Conservation (phyloP, 129 eudicot genomes). For the Helianthus tuberosus region DNA sequence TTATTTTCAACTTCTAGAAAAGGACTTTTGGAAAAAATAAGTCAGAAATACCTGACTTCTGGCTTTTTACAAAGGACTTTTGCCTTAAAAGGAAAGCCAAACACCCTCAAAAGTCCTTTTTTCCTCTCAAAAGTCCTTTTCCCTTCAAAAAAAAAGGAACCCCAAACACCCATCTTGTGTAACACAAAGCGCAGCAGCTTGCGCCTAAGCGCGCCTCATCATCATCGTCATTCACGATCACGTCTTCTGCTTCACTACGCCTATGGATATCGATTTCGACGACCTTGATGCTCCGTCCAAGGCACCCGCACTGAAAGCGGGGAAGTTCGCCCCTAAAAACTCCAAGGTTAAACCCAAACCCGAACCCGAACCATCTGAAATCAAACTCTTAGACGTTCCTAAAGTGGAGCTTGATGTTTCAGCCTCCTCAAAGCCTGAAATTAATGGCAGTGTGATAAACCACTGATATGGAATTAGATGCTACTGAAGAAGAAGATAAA, state of each 20-base stretch:
- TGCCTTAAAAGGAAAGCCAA: too few species aligned
- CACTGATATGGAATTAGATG: conserved; percentile 39
- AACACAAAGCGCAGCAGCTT: neutral
- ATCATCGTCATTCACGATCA: conserved; percentile 3
- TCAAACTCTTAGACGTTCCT: conserved; percentile 24
- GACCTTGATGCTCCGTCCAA: conserved; percentile 50
- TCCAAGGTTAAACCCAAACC: conserved; percentile 53
- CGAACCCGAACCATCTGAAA: conserved; percentile 38
- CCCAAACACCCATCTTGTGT: too few species aligned
- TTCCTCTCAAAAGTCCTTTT: too few species aligned
- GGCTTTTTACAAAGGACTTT: too few species aligned
- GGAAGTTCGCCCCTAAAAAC: conserved; percentile 70
- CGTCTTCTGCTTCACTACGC: neutral
- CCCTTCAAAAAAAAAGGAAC: too few species aligned
- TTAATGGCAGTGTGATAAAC: conserved; percentile 30
- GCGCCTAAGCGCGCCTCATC: too few species aligned
- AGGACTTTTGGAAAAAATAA: too few species aligned
- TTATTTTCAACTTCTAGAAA: too few species aligned
- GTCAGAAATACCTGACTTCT: too few species aligned
- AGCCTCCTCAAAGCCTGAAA: conserved; percentile 13
- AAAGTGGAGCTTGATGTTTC: conserved; percentile 41
- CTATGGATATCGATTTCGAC: conserved; percentile 64
- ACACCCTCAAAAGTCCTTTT: too few species aligned
- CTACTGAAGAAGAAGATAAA: conserved; percentile 43
- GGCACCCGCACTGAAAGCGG: conserved; percentile 34